Evolutionary conservation across 768 basidiomycete species (phyloP).

Genomic region (Pisolithus microcarpus): DNA sequence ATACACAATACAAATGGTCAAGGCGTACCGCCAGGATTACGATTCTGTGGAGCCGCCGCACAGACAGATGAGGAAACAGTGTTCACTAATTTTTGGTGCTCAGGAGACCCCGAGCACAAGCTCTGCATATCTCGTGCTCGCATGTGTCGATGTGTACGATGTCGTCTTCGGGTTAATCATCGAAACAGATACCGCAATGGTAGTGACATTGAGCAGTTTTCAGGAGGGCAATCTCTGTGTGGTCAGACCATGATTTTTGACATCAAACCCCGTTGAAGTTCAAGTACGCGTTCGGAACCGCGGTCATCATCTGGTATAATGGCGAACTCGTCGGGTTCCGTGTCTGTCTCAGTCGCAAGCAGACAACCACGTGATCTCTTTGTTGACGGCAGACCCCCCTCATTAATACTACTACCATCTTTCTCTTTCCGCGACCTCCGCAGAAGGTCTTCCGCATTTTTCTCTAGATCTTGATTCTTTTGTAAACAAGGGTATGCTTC

Average conservation of each 20-base stretch:
- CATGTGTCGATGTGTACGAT: slow-evolving; percentile 27
- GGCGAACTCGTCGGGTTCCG: no score
- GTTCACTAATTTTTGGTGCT: slow-evolving; percentile 34
- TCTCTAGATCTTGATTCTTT: no score
- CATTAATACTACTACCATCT: no score
- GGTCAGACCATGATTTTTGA: slow-evolving; percentile 31
- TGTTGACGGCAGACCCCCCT: no score
- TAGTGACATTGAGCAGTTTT: slow-evolving; percentile 33
- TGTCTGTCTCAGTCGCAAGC: no score
- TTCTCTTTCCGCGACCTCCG: no score
- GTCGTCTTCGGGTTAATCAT: slow-evolving; percentile 31
- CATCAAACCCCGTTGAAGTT: slow-evolving; percentile 34
- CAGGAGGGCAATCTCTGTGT: slow-evolving; percentile 26
- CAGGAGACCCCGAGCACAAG: slow-evolving; percentile 38
- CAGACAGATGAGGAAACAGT: slow-evolving; percentile 53
- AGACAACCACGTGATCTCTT: not conserved
- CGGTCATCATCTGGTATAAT: not conserved
- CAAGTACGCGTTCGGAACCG: slow-evolving; percentile 14
- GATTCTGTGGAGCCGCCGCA: slow-evolving; percentile 25
- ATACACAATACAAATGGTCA: not conserved
- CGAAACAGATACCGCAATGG: slow-evolving; percentile 48
- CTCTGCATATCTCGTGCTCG: slow-evolving; percentile 46
- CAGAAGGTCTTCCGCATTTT: no score
- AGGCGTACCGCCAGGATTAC: slow-evolving; percentile 25
- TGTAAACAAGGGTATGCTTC: no score